These are phyloP conservation scores for Suhomyces chickasaworum DNA, from an alignment of 1,139 yeast species.

Conservation along the genomic window DNA sequence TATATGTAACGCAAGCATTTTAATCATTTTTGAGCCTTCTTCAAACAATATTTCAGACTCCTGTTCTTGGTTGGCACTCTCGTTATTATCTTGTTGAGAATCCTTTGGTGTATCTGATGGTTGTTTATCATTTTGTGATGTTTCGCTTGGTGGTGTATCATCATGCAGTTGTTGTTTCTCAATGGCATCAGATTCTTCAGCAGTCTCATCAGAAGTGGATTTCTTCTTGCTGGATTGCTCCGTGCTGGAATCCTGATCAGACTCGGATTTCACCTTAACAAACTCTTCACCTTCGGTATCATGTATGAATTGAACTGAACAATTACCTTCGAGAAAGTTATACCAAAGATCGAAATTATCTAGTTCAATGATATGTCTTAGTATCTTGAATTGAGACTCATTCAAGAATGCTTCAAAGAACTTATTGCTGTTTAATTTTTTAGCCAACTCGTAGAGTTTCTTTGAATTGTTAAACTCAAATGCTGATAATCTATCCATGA, in stretches of 20 bases:
- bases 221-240: not conserved
- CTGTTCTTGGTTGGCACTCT: constrained; percentile 10
- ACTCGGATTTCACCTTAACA: constrained; percentile 1
- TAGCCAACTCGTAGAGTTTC: constrained; percentile 50
- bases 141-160: constrained; percentile 9
- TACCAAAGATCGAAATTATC: constrained; percentile 48
- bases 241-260: not conserved
- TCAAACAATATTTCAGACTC: constrained; percentile 36
- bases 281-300: constrained; percentile 7
- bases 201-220: not conserved
- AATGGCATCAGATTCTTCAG: constrained; percentile 2
- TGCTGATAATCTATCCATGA: constrained; percentile 46
- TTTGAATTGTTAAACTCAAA: constrained; percentile 45
- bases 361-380: constrained; percentile 43
- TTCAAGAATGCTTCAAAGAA: constrained; percentile 62
- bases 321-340: constrained; percentile 55
- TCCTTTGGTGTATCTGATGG: constrained; percentile 6
- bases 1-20: constrained; percentile 60
- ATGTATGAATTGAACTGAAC: constrained; percentile 37
- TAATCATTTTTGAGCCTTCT: constrained; percentile 53
- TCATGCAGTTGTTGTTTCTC: not conserved
- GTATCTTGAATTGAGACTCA: constrained; percentile 59
- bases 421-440: constrained; percentile 46
- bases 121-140: constrained; percentile 9
- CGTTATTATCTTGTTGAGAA: not conserved